Evolutionary conservation across 2,329 filamentous ascomycete species (phyloP).

Genomic region (Albophoma yamanashiensis): DNA sequence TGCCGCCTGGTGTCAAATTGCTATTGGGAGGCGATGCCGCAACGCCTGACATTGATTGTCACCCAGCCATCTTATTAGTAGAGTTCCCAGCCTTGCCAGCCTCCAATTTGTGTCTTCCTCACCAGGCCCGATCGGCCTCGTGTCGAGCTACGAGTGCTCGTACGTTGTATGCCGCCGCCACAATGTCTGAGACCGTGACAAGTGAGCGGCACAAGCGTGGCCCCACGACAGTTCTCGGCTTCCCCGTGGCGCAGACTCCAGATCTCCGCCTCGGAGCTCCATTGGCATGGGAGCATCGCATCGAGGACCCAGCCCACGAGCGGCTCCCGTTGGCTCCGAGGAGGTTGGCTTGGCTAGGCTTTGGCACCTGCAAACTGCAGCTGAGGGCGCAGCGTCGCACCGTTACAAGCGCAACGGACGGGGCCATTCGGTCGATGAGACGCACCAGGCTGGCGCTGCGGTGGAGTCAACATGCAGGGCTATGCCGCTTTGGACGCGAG

Average conservation of each 20-base stretch:
- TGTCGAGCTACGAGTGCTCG: background rate
- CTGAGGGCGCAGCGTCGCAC: background rate
- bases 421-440: conserved; percentile 4
- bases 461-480: conserved; percentile 9
- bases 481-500: conserved; percentile 12
- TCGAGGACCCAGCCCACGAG: background rate
- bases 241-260: background rate
- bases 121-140: background rate
- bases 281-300: background rate
- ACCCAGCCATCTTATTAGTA: background rate
- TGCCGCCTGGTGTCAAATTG: background rate
- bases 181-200: background rate
- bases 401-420: background rate
- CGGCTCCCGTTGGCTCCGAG: background rate
- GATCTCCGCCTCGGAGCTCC: background rate
- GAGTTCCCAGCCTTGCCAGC: background rate
- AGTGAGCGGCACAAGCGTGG: background rate
- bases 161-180: background rate
- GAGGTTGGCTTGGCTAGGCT: background rate
- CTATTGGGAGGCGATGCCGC: background rate
- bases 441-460: conserved; percentile 4
- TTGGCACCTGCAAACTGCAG: background rate
- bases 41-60: background rate
- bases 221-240: background rate
- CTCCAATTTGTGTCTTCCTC: background rate